Percentiles rank a stretch among this genome's conserved stretches.
phyloP scores from a whole-genome alignment of 2,329 filamentous ascomycete species.

The Amauroascus niger region DNA sequence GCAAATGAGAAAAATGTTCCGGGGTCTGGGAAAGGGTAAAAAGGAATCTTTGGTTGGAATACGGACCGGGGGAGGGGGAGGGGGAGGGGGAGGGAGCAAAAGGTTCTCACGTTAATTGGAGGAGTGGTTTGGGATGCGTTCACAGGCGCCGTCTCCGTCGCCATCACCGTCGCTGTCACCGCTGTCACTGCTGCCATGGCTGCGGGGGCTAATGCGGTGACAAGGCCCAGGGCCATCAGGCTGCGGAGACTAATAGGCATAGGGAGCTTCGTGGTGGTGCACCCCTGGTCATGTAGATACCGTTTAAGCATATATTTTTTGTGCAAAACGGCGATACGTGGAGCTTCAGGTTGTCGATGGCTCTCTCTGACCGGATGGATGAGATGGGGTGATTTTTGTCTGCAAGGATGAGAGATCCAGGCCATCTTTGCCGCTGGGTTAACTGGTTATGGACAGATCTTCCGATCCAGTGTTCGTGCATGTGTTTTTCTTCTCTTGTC shows the following conservation, averaged over 20 bases:
- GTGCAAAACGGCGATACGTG: not conserved
- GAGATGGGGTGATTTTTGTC: no score
- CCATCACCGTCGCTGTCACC: no score
- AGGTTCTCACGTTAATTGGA: not conserved
- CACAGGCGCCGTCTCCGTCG: no score
- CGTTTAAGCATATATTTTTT: not conserved
- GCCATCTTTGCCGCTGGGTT: not conserved
- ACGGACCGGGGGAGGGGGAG: not conserved
- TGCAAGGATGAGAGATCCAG: no score
- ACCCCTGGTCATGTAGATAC: not conserved
- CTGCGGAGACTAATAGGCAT: not conserved
- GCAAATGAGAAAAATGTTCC: no score
- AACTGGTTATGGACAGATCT: not conserved
- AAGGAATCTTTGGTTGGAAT: no score
- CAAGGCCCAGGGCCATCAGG: not conserved
- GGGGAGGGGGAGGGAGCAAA: not conserved
- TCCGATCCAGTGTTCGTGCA: not conserved
- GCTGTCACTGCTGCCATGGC: not conserved
- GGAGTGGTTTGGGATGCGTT: not conserved
- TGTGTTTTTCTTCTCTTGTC: no score
- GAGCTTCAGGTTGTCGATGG: not conserved
- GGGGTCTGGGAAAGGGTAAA: no score
- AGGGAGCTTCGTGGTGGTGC: not conserved
- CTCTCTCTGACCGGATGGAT: no score
- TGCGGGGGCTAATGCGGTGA: not conserved